Conservation (phyloP, 106 monocot genomes). For the Ottelia alismoides region DNA sequence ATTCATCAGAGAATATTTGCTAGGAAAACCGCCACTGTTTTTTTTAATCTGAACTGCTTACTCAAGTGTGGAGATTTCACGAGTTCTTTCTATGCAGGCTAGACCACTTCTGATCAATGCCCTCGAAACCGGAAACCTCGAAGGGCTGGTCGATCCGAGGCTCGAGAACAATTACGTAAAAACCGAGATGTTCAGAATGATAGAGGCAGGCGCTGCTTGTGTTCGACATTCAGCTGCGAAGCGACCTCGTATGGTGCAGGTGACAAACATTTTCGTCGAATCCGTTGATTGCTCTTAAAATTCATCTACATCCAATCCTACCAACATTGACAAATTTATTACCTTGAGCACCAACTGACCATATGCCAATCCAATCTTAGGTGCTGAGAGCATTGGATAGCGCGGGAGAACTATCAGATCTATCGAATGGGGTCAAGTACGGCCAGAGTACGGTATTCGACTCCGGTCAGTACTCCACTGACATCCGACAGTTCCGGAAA, state of each 20-base stretch:
- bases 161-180: constrained; percentile 26
- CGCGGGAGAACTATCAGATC: constrained; percentile 27
- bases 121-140: constrained; percentile 21
- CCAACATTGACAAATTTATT: not conserved
- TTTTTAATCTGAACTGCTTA: not conserved
- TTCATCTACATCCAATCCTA: not conserved
- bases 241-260: constrained; percentile 38
- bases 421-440: constrained; percentile 46
- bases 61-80: not conserved
- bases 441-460: constrained; percentile 45
- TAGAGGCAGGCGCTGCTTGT: constrained; percentile 37
- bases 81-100: constrained; percentile 13
- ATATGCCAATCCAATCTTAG: constrained; percentile 8
- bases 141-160: constrained; percentile 26
- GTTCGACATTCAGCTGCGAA: constrained; percentile 40
- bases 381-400: constrained; percentile 48
- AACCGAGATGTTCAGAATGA: constrained; percentile 32
- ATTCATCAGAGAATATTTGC: too few relatives aligned
- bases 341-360: not conserved
- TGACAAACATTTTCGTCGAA: not conserved
- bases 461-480: constrained; percentile 40
- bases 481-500: constrained; percentile 32
- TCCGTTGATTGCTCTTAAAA: too few relatives aligned
- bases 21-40: too few relatives aligned
- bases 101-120: constrained; percentile 28